These are phyloP conservation scores for Primulina tabacum DNA, from an alignment of 257 asterid species.

Conservation along the genomic window DNA sequence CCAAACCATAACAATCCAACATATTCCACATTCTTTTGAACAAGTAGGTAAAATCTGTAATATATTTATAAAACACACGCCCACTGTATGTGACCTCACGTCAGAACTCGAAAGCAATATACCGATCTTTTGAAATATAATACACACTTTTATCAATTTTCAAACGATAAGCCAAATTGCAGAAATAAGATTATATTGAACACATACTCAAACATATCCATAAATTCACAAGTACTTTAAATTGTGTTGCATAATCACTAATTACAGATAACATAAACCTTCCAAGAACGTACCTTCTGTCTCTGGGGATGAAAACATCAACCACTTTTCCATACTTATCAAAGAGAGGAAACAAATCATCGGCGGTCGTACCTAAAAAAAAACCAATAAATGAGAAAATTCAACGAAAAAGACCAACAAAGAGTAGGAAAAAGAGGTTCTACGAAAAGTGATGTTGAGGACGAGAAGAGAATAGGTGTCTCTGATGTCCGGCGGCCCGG, in stretches of 20 bases:
- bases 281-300: conserved; percentile 51
- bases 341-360: conserved; percentile 72
- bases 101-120: neutral
- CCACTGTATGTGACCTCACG: neutral
- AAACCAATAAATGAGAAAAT: neutral
- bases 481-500: conserved; percentile 80
- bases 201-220: neutral
- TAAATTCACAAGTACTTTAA: neutral
- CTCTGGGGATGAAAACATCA: conserved; percentile 81
- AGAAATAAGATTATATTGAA: too few relatives aligned
- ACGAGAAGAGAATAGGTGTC: conserved; percentile 73
- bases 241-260: neutral
- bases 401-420: neutral
- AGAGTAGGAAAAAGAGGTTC: neutral
- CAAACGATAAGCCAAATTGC: neutral
- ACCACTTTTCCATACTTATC: conserved; percentile 84
- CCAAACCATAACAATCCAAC: neutral
- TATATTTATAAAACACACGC: too few relatives aligned
- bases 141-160: too few relatives aligned
- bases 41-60: neutral
- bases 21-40: neutral
- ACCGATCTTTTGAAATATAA: neutral
- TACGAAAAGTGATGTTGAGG: conserved; percentile 76
- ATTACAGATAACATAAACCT: neutral
- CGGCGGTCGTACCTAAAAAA: conserved; percentile 71